Percentiles rank a stretch among this genome's conserved stretches.
Conservation (phyloP, 441 rosid genomes). For the Arabidopsis hybrid region DNA sequence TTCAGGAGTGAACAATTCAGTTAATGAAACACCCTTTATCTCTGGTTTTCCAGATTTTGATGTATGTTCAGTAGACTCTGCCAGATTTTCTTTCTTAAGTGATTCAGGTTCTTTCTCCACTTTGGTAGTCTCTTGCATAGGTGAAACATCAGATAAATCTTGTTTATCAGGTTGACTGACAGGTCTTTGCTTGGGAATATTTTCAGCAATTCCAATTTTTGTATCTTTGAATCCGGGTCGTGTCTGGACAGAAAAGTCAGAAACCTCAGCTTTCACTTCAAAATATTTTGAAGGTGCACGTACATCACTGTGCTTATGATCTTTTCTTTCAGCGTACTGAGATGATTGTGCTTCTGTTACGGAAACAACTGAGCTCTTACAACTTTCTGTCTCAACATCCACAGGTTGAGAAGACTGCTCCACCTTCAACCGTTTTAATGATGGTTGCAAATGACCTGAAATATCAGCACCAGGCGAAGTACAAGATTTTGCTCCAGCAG, state of each 20-base stretch:
- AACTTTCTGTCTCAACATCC: conserved; percentile 58
- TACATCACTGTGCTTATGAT: conserved; percentile 54
- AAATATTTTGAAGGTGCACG: conserved; percentile 59
- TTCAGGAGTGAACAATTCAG: conserved; percentile 98
- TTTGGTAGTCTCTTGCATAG: conserved; percentile 59
- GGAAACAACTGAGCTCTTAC: conserved; percentile 55
- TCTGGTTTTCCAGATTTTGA: conserved; percentile 96
- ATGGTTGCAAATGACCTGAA: conserved; percentile 76
- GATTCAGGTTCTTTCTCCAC: conserved; percentile 68
- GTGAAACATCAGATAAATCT: conserved; percentile 50
- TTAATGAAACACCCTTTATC: conserved; percentile 96
- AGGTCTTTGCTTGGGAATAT: conserved; percentile 54
- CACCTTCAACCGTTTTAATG: conserved; percentile 87
- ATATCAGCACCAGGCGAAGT: conserved; percentile 53
- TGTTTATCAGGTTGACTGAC: conserved; percentile 50
- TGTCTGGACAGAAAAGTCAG: conserved; percentile 63
- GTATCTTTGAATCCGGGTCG: conserved; percentile 50
- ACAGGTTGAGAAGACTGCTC: conserved; percentile 71
- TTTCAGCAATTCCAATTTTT: conserved; percentile 59
- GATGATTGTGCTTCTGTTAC: conserved; percentile 53
- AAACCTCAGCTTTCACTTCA: conserved; percentile 73
- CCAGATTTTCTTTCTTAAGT: conserved; percentile 63
- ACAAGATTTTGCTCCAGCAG: conserved; percentile 54
- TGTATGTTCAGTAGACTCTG: conserved; percentile 61
- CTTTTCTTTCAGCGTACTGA: conserved; percentile 61